Percentiles rank a stretch among this genome's conserved stretches.
These are phyloP conservation scores for Escovopsis sp. DNA, from an alignment of 2,329 filamentous ascomycete species.

Conservation along the genomic window DNA sequence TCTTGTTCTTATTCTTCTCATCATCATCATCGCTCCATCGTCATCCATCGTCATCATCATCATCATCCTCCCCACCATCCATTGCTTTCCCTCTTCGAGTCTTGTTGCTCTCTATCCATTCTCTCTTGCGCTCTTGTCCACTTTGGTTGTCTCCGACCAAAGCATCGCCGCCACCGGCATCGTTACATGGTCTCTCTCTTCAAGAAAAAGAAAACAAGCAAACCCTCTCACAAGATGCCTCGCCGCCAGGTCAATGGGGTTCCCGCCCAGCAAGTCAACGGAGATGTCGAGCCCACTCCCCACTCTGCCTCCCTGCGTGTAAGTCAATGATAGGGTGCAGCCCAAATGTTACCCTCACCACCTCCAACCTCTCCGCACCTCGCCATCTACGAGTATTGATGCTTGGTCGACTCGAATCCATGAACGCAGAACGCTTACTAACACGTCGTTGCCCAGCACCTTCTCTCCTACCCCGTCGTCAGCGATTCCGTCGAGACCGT, in stretches of 20 bases:
- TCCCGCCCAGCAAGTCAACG: slow-evolving; percentile 32
- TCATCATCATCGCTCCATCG: no score
- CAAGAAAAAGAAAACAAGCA: neutral
- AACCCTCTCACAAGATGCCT: neutral
- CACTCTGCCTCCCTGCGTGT: slow-evolving; percentile 38
- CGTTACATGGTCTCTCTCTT: neutral
- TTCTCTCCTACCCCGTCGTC: slow-evolving; percentile 72
- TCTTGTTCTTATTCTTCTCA: neutral
- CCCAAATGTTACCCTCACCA: no score
- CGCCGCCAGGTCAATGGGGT: slow-evolving; percentile 4
- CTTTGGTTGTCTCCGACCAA: neutral
- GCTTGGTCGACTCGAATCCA: no score
- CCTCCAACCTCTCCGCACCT: neutral
- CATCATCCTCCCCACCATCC: neutral
- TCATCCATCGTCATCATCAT: no score
- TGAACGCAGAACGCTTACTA: neutral
- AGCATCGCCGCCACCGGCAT: no score
- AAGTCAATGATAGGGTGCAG: slow-evolving; percentile 7
- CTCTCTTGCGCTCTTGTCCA: neutral
- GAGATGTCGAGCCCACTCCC: slow-evolving; percentile 28
- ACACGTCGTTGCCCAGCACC: slow-evolving; percentile 42
- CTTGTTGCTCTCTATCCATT: neutral
- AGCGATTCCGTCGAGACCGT: slow-evolving; percentile 64
- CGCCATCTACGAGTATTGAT: no score
- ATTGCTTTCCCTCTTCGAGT: neutral